Percentiles rank a stretch among this genome's conserved stretches.
Evolutionary conservation across 192 early-diverging fungal species (phyloP).

Genomic region (Linnemannia hyalina): DNA sequence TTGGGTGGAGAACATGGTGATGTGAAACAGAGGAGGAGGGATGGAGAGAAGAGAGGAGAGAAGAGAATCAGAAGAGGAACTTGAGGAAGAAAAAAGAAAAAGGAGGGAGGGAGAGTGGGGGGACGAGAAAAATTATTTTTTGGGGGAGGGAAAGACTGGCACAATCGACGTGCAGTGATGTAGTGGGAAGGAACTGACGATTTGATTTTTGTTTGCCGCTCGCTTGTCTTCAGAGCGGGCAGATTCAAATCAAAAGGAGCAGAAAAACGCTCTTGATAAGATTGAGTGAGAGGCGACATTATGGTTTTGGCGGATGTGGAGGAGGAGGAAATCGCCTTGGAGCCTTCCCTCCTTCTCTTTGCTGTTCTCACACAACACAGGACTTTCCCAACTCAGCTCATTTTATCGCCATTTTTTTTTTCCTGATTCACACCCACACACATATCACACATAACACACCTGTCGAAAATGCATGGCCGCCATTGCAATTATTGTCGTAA

Average conservation of each 20-base stretch:
- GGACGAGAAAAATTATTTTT: not conserved
- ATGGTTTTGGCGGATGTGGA: constrained; percentile 10
- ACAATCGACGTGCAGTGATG: too few relatives aligned
- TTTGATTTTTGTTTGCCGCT: not conserved
- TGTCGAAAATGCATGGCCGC: too few relatives aligned
- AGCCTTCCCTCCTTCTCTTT: too few relatives aligned
- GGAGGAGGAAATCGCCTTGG: constrained; percentile 4
- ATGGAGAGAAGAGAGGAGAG: not conserved
- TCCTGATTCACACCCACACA: too few relatives aligned
- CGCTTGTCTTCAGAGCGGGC: constrained; percentile 4
- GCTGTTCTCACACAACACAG: too few relatives aligned
- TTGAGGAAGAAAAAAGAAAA: not conserved
- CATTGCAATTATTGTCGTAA: too few relatives aligned
- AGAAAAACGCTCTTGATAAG: not conserved
- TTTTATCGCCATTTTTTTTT: too few relatives aligned
- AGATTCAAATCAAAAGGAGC: not conserved
- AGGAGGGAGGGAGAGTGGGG: not conserved
- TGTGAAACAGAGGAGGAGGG: not conserved
- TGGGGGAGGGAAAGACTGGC: too few relatives aligned
- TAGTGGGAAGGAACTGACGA: not conserved
- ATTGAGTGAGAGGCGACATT: not conserved
- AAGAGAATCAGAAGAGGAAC: not conserved
- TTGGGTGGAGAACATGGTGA: constrained; percentile 41
- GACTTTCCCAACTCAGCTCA: too few relatives aligned
- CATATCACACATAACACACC: too few relatives aligned